phyloP scores from a whole-genome alignment of 2,329 filamentous ascomycete species.

The Curvularia lunata region DNA sequence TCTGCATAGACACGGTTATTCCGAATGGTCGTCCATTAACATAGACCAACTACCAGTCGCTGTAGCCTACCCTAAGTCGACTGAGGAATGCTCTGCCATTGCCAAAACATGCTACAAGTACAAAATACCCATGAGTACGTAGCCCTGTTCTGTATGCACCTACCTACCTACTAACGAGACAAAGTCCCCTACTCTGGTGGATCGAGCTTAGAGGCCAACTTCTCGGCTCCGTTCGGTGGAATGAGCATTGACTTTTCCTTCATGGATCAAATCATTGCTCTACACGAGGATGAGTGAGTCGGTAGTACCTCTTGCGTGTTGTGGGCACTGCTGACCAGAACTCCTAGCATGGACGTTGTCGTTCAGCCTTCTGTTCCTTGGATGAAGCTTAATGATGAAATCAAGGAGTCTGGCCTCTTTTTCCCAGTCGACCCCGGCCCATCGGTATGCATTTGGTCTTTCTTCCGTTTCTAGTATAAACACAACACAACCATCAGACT shows the following conservation, averaged over 20 bases:
- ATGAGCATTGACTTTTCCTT: conserved; percentile 87
- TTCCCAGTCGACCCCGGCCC: conserved; percentile 89
- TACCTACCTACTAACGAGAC: neutral
- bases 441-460: conserved; percentile 38
- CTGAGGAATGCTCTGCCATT: conserved; percentile 68
- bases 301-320: neutral
- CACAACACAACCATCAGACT: conserved; percentile 23
- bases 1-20: conserved; percentile 69
- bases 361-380: conserved; percentile 92
- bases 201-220: conserved; percentile 86
- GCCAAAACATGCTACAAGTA: conserved; percentile 78
- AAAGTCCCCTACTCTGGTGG: conserved; percentile 82
- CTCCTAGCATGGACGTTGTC: conserved; percentile 76
- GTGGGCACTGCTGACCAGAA: conserved; percentile 26
- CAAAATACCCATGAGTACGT: conserved; percentile 71
- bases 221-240: conserved; percentile 83
- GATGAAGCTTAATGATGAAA: conserved; percentile 83
- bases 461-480: neutral
- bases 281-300: conserved; percentile 75
- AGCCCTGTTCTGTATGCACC: neutral
- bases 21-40: conserved; percentile 74
- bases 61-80: conserved; percentile 68
- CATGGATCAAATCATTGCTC: conserved; percentile 81
- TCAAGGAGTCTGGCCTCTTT: conserved; percentile 78
- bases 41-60: conserved; percentile 68